Conservation (phyloP, 148 eudicot genomes). For the Gaultheria prostrata region DNA sequence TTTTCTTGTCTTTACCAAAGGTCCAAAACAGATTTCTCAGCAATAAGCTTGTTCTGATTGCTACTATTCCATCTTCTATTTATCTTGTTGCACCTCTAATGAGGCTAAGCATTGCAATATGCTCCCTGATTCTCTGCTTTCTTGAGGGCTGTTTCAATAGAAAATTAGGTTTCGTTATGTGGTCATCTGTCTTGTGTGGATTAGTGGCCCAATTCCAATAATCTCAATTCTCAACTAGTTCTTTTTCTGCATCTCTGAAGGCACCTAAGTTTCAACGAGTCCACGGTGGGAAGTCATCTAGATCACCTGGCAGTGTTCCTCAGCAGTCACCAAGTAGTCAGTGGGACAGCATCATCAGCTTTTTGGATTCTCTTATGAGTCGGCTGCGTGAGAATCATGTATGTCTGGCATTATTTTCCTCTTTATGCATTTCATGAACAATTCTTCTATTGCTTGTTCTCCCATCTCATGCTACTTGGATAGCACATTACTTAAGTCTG, state of each 20-base stretch:
- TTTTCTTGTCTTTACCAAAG: not conserved
- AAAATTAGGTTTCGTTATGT: not conserved
- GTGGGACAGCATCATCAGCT: slow-evolving; percentile 92
- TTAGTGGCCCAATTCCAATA: not conserved
- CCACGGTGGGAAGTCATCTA: slow-evolving; percentile 74
- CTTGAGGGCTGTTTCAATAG: not conserved
- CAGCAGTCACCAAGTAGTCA: slow-evolving; percentile 67
- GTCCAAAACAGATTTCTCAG: slow-evolving; percentile 4
- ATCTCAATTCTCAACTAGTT: slow-evolving; percentile 4
- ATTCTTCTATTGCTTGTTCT: not conserved
- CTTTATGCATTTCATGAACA: not conserved
- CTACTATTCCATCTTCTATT: not conserved
- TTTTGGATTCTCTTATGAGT: slow-evolving; percentile 86
- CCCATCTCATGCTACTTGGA: not conserved
- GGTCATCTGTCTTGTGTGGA: not conserved
- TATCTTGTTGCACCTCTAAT: not conserved
- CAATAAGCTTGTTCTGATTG: not conserved
- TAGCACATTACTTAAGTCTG: not conserved
- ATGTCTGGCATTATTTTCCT: slow-evolving; percentile 19
- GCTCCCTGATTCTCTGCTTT: not conserved
- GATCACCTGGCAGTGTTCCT: slow-evolving; percentile 74
- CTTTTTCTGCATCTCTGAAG: slow-evolving; percentile 29
- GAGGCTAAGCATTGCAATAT: not conserved
- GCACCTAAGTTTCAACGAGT: slow-evolving; percentile 79
- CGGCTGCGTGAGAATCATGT: slow-evolving; percentile 81